These are phyloP conservation scores for Spergularia marina DNA, from an alignment of 148 eudicot genomes.

Conservation along the genomic window DNA sequence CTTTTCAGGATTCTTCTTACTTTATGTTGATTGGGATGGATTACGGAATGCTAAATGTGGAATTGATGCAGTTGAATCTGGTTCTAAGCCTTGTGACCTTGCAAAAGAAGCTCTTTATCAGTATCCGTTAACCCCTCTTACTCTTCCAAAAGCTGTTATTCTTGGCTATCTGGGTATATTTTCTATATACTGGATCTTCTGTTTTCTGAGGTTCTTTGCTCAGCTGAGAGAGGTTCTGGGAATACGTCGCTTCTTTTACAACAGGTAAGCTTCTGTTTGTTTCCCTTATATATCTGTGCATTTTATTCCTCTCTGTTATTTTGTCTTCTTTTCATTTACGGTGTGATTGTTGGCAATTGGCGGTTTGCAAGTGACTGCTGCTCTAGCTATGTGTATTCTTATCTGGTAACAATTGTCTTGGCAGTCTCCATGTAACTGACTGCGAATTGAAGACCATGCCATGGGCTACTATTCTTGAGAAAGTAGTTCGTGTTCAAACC, in stretches of 20 bases:
- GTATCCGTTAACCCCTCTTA: conserved; percentile 84
- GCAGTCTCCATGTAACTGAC: conserved; percentile 88
- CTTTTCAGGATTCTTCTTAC: conserved; percentile 84
- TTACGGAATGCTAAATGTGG: conserved; percentile 96
- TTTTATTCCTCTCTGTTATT: not conserved
- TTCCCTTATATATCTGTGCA: not conserved
- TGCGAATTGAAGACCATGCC: conserved; percentile 86
- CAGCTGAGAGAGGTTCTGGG: conserved; percentile 76
- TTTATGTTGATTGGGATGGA: conserved; percentile 95
- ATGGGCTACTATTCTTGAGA: conserved; percentile 85
- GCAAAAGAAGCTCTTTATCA: conserved; percentile 82
- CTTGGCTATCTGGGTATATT: conserved; percentile 86
- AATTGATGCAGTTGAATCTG: conserved; percentile 89
- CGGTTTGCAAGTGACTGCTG: not conserved
- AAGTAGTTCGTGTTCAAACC: conserved; percentile 67
- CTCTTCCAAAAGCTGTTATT: conserved; percentile 68
- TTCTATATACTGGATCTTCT: conserved; percentile 73
- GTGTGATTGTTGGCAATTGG: not conserved
- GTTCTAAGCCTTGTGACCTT: conserved; percentile 77
- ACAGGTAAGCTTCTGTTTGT: conserved; percentile 44
- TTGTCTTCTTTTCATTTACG: not conserved
- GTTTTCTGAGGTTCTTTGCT: conserved; percentile 82
- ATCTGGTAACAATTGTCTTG: conserved; percentile 20
- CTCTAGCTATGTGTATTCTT: not conserved
- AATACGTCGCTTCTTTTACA: conserved; percentile 74